Conservation (phyloP, 352 stramenopile species). For the Thalassiosira hispida region DNA sequence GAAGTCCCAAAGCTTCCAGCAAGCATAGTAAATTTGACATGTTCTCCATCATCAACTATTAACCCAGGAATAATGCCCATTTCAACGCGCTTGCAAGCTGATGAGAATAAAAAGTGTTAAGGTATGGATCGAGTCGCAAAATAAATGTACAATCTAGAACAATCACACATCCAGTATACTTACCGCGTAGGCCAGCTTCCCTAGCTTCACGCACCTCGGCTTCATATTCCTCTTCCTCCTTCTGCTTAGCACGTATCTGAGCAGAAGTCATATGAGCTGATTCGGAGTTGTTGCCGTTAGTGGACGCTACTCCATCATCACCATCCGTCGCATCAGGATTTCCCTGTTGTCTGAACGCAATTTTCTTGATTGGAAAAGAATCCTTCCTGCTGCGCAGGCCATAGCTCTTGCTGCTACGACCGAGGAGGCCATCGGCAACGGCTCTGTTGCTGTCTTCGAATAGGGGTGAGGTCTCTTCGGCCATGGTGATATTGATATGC, state of each 20-base stretch:
- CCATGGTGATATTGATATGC: neutral
- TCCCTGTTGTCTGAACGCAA: neutral
- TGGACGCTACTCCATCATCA: neutral
- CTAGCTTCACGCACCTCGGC: slow-evolving; percentile 4
- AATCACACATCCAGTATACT: neutral
- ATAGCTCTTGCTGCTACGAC: neutral
- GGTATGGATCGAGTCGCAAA: neutral
- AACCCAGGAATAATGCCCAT: slow-evolving; percentile 10
- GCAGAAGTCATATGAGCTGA: neutral
- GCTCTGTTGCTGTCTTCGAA: neutral
- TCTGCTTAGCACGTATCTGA: neutral
- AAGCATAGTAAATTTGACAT: neutral
- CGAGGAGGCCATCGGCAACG: neutral
- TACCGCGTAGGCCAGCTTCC: slow-evolving; percentile 8
- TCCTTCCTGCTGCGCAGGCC: neutral
- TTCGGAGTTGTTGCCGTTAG: neutral
- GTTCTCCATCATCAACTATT: slow-evolving; percentile 3
- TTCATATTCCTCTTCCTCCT: slow-evolving; percentile 7
- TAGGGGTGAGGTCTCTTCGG: neutral
- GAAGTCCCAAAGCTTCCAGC: neutral
- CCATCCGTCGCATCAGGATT: neutral
- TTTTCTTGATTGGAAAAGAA: slow-evolving; percentile 5
- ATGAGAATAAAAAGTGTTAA: no score
- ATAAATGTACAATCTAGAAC: neutral
- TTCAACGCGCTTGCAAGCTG: slow-evolving; percentile 3